Base-by-base conservation (phyloP, 1,284 basidiomycete species). In the Moesziomyces antarcticus region DNA sequence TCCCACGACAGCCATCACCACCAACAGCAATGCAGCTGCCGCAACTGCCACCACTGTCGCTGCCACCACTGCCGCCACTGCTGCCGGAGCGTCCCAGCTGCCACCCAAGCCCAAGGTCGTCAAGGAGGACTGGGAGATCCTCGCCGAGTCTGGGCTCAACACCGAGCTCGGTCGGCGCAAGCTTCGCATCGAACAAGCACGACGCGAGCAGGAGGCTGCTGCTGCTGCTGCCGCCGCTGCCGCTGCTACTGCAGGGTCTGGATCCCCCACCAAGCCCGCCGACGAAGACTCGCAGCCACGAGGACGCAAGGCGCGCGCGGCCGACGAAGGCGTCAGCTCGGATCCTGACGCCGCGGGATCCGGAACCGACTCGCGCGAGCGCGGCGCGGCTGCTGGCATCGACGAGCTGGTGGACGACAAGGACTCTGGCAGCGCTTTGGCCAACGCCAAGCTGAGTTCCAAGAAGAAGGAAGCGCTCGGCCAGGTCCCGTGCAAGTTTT, bases 401-500 rank as follows among this genome's bases (percentile, higher is more conserved):
- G 66, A 51, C 43, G 73, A 77, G 20, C 56, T 59, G 18, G 41
- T 52, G 47, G 73, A 75, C 46, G 75, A 78, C 47, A 72, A 75
- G 30, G 76, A 74, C 49, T 59, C 62, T 4, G 79, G 79, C 48
- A 82, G 78, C 46, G 78, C 80, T 16, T 65, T 82, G 1, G 77
- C 78, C 41, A 82, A 77, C 46, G 76, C 80, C 47, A 83, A 84
- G 67, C 75, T 84, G 20, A 78, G 73, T 52, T 70, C 68, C n/a
- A 83, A 83, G 68, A 83, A 84, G 66, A 83, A 82, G 62, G 82
- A 94, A 84, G 93, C 94, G 83, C 88, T 98, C 56, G 93, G 92
- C 13, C 95, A 97, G 87, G 96, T 99, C 25, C 95, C 95, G 3
- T 99, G 96, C 88, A 94, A 97, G 86, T 98, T 99, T 89, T 97